Evolutionary conservation across 306 rosid genomes (phyloP).

Genomic region (Argentina anserina): DNA sequence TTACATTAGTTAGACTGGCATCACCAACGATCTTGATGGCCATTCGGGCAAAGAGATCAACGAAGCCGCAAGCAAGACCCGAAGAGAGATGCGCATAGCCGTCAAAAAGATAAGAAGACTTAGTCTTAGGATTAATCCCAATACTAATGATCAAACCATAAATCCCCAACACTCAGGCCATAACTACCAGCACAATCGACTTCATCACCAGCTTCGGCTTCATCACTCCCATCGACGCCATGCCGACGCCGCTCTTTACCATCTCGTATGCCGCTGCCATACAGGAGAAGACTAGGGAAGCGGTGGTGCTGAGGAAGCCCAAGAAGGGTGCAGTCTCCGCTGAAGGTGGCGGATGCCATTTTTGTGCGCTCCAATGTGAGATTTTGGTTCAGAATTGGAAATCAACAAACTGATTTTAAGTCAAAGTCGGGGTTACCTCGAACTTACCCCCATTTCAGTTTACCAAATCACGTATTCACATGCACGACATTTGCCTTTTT

Average conservation of each 20-base stretch:
- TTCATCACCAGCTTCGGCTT: constrained; percentile 70
- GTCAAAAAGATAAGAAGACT: constrained; percentile 64
- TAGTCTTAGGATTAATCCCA: constrained; percentile 70
- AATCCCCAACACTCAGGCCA: constrained; percentile 79
- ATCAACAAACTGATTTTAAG: no score
- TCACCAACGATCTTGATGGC: constrained; percentile 70
- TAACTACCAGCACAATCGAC: constrained; percentile 70
- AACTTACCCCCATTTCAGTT: no score
- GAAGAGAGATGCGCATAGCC: constrained; percentile 78
- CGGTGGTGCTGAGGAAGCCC: constrained; percentile 68
- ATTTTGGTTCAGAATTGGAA: constrained; percentile 9
- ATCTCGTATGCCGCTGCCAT: constrained; percentile 77
- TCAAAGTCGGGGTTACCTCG: no score
- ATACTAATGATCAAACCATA: constrained; percentile 74
- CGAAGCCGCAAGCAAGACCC: constrained; percentile 65
- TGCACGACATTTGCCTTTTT: no score
- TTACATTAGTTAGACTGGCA: constrained; percentile 72
- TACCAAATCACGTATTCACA: no score
- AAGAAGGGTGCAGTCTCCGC: constrained; percentile 73
- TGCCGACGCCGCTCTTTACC: constrained; percentile 68
- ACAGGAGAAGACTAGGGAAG: constrained; percentile 62
- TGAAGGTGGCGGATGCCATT: constrained; percentile 46
- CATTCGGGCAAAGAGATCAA: constrained; percentile 74
- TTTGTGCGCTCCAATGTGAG: not conserved
- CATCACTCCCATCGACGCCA: constrained; percentile 83